Conservation (phyloP, 768 basidiomycete species). For the Lactarius tabidus region DNA sequence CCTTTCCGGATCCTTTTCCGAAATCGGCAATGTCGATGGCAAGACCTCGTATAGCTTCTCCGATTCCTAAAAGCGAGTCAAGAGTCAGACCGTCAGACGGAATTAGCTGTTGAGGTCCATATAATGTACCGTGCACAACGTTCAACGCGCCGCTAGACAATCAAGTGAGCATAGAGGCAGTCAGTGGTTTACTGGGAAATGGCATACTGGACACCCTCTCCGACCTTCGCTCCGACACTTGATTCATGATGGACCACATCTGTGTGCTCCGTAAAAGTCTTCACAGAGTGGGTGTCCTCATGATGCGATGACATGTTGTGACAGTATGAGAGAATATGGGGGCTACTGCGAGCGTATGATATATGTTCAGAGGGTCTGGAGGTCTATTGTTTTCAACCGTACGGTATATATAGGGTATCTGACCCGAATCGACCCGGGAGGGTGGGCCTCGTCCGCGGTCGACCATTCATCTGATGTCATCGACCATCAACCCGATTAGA, state of each 20-base stretch:
- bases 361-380: not conserved
- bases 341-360: not conserved
- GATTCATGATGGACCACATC: not conserved
- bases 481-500: not conserved
- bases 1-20: conserved; percentile 12
- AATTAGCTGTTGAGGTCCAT: not conserved
- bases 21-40: conserved; percentile 15
- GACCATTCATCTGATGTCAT: not conserved
- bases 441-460: not conserved
- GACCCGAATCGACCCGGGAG: not conserved
- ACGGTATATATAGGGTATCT: not conserved
- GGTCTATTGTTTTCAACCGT: not conserved
- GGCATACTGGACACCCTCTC: conserved; percentile 14
- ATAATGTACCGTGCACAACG: conserved; percentile 10
- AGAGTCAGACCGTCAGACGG: not conserved
- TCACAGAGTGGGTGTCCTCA: not conserved
- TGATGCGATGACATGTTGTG: conserved; percentile 11
- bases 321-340: not conserved
- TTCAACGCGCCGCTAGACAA: conserved; percentile 4
- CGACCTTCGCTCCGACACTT: conserved; percentile 7
- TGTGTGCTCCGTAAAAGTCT: not conserved
- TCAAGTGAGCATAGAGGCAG: not conserved
- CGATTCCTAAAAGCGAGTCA: conserved; percentile 18
- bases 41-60: conserved; percentile 16
- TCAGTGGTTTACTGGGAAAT: not conserved